Conservation (phyloP, 192 early-diverging fungal species). For the Coemansia javaensis region DNA sequence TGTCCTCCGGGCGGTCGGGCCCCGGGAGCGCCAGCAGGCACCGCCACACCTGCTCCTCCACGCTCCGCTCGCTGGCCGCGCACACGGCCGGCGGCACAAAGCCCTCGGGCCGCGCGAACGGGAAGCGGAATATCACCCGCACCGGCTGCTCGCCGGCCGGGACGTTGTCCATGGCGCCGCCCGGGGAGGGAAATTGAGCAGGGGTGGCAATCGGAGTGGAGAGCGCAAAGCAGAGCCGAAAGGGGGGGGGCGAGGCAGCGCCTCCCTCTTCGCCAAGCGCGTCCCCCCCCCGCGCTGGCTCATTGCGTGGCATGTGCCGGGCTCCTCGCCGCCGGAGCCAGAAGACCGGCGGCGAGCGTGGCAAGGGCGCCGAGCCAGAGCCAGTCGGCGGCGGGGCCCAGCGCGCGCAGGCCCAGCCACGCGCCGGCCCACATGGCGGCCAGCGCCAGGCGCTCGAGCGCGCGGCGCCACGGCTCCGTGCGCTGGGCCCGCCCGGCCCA, state of each 20-base stretch:
- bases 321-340: slow-evolving; percentile 10
- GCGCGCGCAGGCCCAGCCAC: slow-evolving; percentile 23
- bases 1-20: slow-evolving; percentile 25
- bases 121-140: slow-evolving; percentile 38
- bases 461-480: background rate
- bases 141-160: slow-evolving; percentile 8
- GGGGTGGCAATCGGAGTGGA: too few species aligned
- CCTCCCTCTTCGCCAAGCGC: too few species aligned
- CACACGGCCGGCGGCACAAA: slow-evolving; percentile 9
- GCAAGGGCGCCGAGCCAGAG: slow-evolving; percentile 14
- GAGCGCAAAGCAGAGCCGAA: too few species aligned
- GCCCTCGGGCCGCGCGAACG: slow-evolving; percentile 21
- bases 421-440: slow-evolving; percentile 15
- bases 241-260: too few species aligned
- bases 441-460: slow-evolving; percentile 8
- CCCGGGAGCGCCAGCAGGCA: slow-evolving; percentile 25
- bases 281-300: too few species aligned
- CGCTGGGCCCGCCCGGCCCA: too few species aligned
- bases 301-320: too few species aligned
- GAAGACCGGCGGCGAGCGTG: slow-evolving; percentile 10
- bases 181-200: background rate
- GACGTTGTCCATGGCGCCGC: background rate
- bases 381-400: slow-evolving; percentile 14
- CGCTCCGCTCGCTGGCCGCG: background rate
- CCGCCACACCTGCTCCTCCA: slow-evolving; percentile 47